phyloP scores from a whole-genome alignment of 345 rosid species.

The Eucalyptus decipiens region DNA sequence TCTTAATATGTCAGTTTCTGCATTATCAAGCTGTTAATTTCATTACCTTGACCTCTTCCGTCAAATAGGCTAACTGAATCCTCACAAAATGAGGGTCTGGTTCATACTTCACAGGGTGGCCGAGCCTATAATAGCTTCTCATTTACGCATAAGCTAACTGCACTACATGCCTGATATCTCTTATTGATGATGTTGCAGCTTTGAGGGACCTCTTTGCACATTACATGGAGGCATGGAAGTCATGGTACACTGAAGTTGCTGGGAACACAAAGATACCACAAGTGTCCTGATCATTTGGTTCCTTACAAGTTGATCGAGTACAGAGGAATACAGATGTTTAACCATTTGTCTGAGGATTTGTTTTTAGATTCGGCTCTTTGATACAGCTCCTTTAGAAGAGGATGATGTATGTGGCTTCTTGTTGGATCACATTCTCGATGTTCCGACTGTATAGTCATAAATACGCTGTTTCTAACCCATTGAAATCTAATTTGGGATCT shows the following conservation, averaged over 20 bases:
- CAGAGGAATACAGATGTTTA: background rate
- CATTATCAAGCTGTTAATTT: background rate
- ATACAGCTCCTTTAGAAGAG: background rate
- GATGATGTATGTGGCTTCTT: background rate
- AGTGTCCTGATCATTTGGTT: background rate
- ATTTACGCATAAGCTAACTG: background rate
- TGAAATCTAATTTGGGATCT: background rate
- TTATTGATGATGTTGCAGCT: constrained; percentile 33
- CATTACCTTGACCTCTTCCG: background rate
- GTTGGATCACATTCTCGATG: background rate
- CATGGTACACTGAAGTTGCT: constrained; percentile 48
- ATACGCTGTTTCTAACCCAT: background rate
- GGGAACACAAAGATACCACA: constrained; percentile 15
- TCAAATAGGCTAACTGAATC: background rate
- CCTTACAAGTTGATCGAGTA: background rate
- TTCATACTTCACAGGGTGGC: background rate
- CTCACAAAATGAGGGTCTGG: background rate
- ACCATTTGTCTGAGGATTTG: background rate
- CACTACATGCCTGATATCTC: background rate
- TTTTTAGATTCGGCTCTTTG: background rate
- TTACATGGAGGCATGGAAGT: constrained; percentile 54
- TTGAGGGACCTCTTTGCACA: constrained; percentile 56
- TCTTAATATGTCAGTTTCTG: background rate
- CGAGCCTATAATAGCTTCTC: background rate
- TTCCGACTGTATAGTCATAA: background rate